phyloP scores from a whole-genome alignment of 2,329 filamentous ascomycete genomes.

The Penicillium freii region DNA sequence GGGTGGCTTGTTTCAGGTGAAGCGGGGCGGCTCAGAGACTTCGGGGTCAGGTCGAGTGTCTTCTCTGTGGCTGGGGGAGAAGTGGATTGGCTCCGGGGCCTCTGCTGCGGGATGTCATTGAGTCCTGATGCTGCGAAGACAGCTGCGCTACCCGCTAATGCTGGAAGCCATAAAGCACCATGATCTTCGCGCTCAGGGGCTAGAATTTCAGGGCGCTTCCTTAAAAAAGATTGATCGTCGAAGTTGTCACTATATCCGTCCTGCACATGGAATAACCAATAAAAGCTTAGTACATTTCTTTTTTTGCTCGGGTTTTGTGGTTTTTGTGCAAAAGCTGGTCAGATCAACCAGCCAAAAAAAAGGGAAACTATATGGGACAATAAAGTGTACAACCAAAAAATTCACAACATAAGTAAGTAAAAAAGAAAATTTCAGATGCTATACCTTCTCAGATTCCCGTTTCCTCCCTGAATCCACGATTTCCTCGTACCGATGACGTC shows the following conservation, averaged over 20 bases:
- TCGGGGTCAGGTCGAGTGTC: constrained; percentile 27
- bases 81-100: constrained; percentile 36
- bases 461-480: constrained; percentile 34
- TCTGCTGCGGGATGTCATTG: constrained; percentile 25
- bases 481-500: constrained; percentile 40
- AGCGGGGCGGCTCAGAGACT: constrained; percentile 36
- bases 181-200: constrained; percentile 33
- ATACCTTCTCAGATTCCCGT: constrained; percentile 41
- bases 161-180: constrained; percentile 48
- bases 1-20: constrained; percentile 29
- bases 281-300: constrained; percentile 33
- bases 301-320: constrained; percentile 21
- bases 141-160: constrained; percentile 19
- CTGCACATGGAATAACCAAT: constrained; percentile 34
- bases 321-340: constrained; percentile 20
- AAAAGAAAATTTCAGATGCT: constrained; percentile 33
- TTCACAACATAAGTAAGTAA: constrained; percentile 24
- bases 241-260: constrained; percentile 39
- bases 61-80: constrained; percentile 34
- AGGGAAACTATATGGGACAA: constrained; percentile 30
- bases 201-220: constrained; percentile 60
- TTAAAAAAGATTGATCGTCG: constrained; percentile 61
- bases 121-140: constrained; percentile 16
- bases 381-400: constrained; percentile 29
- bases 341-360: constrained; percentile 17